Evolutionary conservation across 176 grass and related monocot genomes (phyloP).

Genomic region (Calamus simplicifolius): DNA sequence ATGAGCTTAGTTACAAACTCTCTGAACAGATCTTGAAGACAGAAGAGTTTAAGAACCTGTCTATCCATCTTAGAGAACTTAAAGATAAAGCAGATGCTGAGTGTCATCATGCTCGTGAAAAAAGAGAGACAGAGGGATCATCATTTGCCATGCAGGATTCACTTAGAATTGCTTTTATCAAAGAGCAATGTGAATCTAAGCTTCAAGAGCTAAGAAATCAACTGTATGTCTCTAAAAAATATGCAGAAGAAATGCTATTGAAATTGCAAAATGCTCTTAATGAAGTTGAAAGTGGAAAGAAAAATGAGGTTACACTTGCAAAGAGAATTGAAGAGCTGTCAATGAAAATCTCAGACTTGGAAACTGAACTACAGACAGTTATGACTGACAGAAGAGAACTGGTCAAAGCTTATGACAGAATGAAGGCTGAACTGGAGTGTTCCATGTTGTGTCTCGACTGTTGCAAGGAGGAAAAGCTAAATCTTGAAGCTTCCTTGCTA

Average conservation of each 20-base stretch:
- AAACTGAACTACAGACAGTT: constrained; percentile 58
- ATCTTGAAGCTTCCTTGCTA: constrained; percentile 59
- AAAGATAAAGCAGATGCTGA: constrained; percentile 83
- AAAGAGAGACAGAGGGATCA: constrained; percentile 65
- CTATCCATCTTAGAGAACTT: constrained; percentile 72
- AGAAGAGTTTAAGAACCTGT: constrained; percentile 89
- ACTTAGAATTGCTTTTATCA: constrained; percentile 95
- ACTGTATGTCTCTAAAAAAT: constrained; percentile 66
- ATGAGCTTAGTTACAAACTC: constrained; percentile 65
- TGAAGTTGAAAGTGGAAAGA: constrained; percentile 80
- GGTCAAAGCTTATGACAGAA: constrained; percentile 71
- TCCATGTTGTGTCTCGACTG: constrained; percentile 68
- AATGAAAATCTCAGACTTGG: constrained; percentile 69
- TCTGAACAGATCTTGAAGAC: constrained; percentile 82
- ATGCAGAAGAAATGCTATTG: constrained; percentile 96
- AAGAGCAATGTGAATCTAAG: constrained; percentile 92
- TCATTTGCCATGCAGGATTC: constrained; percentile 72
- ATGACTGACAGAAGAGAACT: constrained; percentile 80
- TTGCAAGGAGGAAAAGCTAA: constrained; percentile 90
- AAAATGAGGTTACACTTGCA: constrained; percentile 80
- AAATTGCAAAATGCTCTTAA: constrained; percentile 92
- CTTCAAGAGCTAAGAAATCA: constrained; percentile 93
- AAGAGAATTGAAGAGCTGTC: constrained; percentile 93
- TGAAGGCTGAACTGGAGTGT: constrained; percentile 80
- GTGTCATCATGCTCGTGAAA: constrained; percentile 28